Base-by-base conservation (phyloP, 345 rosid species). In the Salix suchowensis region DNA sequence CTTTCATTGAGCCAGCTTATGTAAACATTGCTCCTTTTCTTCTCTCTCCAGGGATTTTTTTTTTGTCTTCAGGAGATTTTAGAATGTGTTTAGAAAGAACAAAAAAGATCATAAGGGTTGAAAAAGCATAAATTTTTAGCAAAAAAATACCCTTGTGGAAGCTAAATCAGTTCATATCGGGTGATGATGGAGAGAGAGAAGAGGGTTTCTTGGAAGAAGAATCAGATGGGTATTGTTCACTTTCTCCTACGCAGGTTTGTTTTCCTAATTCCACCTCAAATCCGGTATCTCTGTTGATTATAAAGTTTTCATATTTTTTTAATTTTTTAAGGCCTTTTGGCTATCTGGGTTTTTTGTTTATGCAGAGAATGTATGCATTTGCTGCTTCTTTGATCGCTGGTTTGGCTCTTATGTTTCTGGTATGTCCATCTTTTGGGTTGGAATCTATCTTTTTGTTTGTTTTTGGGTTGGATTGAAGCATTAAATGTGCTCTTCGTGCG, bases 331-430 rank as follows among this genome's bases (percentile, higher is more conserved):
- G 8, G 21, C 52, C 5, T 73, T 48, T 36, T 73, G n/a, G 55
- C 78, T 62, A 61, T 61, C 23, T 66, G 75, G 79, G 73, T 46
- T 66, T 66, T 75, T 76, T 70, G 16, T 73, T 75, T 55, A 71
- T 68, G 76, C 85, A 93, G 97, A 90, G 94, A 82, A 80, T 93
- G 87, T 91, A 88, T 77, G 96, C 84, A 46, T 95, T 89, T 77
- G 91, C 87, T 1, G 94, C 87, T 18, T 89, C 91, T 74, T 78
- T 88, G 79, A 86, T 86, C 61, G 83, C 80, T 75, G 99, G 97
- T 46, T 79, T 96, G 46, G 83, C 85, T 52, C 86, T 84, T 68
- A 92, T 92, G 98, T 87, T 92, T 79, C 88, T 95, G 97, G 98
- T 95, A 86, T 40, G 67, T 1, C 28, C 12, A 54, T 23, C 60